phyloP scores from a whole-genome alignment of 352 stramenopile genomes.

The Phytophthora cactorum region DNA sequence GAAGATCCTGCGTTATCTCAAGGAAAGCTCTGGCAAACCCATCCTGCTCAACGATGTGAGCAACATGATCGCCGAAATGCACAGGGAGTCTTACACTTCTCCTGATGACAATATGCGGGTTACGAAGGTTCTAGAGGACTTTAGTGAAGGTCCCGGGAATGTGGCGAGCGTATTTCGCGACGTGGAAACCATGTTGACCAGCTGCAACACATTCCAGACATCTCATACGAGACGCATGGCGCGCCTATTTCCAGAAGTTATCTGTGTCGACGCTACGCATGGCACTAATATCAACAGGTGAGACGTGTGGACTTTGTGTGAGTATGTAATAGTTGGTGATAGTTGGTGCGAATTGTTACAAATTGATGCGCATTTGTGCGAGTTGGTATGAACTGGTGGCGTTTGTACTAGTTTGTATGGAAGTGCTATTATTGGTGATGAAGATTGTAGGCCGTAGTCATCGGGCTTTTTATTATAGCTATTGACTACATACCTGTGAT shows the following conservation, averaged over 20 bases:
- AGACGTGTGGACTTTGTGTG: too few species aligned
- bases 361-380: not conserved
- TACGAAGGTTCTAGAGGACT: constrained; percentile 1
- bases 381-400: not conserved
- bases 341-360: not conserved
- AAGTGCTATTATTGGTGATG: not conserved
- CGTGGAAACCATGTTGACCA: not conserved
- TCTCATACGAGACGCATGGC: not conserved
- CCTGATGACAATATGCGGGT: constrained; percentile 16
- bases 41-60: constrained; percentile 10
- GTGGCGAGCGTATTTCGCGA: constrained; percentile 11
- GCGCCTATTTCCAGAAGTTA: not conserved
- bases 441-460: too few species aligned
- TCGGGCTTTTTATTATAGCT: too few species aligned
- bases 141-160: constrained; percentile 13
- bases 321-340: not conserved
- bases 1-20: not conserved
- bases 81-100: constrained; percentile 3
- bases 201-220: constrained; percentile 16
- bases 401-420: not conserved
- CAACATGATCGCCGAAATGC: constrained; percentile 16
- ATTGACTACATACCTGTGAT: too few species aligned
- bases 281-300: not conserved
- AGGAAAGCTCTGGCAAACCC: too few species aligned
- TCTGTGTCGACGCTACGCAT: not conserved